Evolutionary conservation across 495 filamentous ascomycete genomes (phyloP), one percentile per base, ranked within the genome.

Genomic region (Aspergillus bridgeri): DNA sequence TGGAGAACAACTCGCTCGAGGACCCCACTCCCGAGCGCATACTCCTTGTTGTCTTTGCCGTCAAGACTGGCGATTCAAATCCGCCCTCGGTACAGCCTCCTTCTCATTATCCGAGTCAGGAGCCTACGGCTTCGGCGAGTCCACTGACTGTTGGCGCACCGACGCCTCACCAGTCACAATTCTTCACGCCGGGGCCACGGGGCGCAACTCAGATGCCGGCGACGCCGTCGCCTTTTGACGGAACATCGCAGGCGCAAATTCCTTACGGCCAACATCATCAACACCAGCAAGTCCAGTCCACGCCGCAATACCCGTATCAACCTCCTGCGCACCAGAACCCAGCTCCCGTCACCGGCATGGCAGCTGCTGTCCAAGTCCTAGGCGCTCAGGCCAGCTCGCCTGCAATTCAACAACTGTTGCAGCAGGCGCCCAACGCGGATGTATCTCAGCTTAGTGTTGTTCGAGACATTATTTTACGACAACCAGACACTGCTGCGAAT

Each of bases 11-110:
- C 69, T 79, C 80, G 24, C 78, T 93, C 51, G 87, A 90, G 27
- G 77, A 82, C 52, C 76, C 79, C 9, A 81, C 85, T 15, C 71
- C 83, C 0, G 84, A 90, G 57, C 86, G 87, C 8, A 81, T 89
- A 70, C 78, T 96, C 23, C 79, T 96, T 17, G 80, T 89, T 52
- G 85, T 89, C 8, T 88, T 95, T 58, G 89, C 94, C 9, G 84
- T 89, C 60, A 83, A 88, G 50, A 79, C 70, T 0, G 57, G 71
- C 42, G 74, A 77, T 7, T 76, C 74, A 6, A 70, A 74, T 61
- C 61, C 77, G 50, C 56, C 73, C 23, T 76, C 83, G 46, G 65
- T 78, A 42, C 67, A 77, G 63, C 72, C 79, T 29, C 69, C 76
- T n/a, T 75, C 76, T 19, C 73, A 69, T 50, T 77, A 67, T 52